Conservation (phyloP, 352 stramenopile species). For the Pythium dissimile region DNA sequence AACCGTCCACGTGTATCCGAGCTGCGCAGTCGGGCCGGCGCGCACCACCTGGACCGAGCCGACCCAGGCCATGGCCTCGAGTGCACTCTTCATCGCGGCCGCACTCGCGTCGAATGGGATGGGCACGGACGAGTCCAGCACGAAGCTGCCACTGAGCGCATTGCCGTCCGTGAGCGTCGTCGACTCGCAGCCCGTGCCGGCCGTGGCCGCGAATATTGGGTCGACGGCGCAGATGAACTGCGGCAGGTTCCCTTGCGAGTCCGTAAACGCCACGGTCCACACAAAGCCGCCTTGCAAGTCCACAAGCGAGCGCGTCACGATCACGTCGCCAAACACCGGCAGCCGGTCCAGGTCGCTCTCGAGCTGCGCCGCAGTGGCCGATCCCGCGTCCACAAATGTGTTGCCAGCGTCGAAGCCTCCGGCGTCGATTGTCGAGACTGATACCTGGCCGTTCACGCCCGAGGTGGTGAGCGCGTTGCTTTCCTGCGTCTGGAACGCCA, state of each 20-base stretch:
- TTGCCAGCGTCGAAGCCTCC: constrained; percentile 49
- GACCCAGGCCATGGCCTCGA: constrained; percentile 66
- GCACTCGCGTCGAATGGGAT: constrained; percentile 58
- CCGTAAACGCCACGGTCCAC: constrained; percentile 74
- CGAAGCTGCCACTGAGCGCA: constrained; percentile 62
- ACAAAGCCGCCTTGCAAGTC: constrained; percentile 68
- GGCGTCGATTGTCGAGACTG: constrained; percentile 37
- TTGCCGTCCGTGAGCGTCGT: constrained; percentile 76
- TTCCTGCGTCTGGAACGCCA: constrained; percentile 54
- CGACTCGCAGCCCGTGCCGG: constrained; percentile 39
- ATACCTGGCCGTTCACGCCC: constrained; percentile 30
- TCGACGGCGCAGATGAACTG: constrained; percentile 73
- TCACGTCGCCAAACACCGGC: constrained; percentile 57
- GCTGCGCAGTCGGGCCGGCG: constrained; percentile 42
- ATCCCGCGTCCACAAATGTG: constrained; percentile 45
- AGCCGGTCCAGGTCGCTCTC: constrained; percentile 43
- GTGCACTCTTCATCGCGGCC: constrained; percentile 33
- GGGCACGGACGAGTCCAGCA: constrained; percentile 54
- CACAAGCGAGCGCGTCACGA: constrained; percentile 56
- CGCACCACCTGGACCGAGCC: constrained; percentile 55
- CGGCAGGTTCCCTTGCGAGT: constrained; percentile 58
- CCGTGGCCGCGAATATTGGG: constrained; percentile 24
- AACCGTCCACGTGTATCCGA: constrained; percentile 72
- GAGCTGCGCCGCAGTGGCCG: constrained; percentile 41
- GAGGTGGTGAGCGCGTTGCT: constrained; percentile 53